Evolutionary conservation across 495 filamentous ascomycete genomes (phyloP).

Genomic region (Penicillium paradoxum): DNA sequence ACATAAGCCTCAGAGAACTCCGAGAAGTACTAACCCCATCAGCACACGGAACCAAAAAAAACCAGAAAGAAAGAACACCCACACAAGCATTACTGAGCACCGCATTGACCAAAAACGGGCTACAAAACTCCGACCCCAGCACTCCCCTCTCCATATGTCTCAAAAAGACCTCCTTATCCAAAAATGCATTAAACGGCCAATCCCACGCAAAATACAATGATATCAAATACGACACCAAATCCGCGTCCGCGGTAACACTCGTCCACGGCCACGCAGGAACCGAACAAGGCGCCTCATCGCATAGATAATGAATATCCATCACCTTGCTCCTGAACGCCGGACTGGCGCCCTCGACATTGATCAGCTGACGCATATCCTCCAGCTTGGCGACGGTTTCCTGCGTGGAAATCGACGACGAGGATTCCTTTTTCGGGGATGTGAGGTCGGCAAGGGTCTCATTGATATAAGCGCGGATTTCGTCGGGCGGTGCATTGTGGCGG

Average conservation of each 20-base stretch:
- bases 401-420: neutral
- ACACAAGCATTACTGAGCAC: conserved; percentile 48
- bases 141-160: conserved; percentile 38
- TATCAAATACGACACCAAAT: conserved; percentile 50
- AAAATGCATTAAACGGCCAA: conserved; percentile 45
- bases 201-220: conserved; percentile 54
- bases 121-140: conserved; percentile 41
- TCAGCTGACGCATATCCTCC: conserved; percentile 27
- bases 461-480: conserved; percentile 37
- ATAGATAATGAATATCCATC: conserved; percentile 46
- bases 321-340: conserved; percentile 40
- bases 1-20: conserved; percentile 44
- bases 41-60: neutral
- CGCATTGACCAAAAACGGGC: conserved; percentile 51
- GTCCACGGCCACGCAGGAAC: conserved; percentile 51
- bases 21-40: conserved; percentile 35
- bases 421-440: conserved; percentile 9
- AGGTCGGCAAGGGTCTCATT: conserved; percentile 23
- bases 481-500: conserved; percentile 29
- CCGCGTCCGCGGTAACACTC: conserved; percentile 42
- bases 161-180: conserved; percentile 47
- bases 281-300: conserved; percentile 34
- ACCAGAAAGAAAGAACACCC: conserved; percentile 9
- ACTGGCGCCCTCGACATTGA: conserved; percentile 30
- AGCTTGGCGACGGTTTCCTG: conserved; percentile 22